These are phyloP conservation scores for Pistacia integerrima DNA, from an alignment of 345 rosid species.

Conservation along the genomic window DNA sequence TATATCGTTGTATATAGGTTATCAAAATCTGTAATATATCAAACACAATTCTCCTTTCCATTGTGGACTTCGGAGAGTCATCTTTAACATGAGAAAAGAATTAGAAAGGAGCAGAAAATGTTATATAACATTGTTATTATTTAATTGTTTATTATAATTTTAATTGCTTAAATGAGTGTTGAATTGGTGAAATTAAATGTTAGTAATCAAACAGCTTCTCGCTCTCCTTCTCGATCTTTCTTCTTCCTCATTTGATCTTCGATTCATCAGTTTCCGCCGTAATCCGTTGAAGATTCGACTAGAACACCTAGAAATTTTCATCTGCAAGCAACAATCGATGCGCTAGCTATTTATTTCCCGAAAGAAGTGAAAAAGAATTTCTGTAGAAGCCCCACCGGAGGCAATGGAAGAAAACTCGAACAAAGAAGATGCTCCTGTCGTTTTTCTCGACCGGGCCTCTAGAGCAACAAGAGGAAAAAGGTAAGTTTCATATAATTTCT, in stretches of 20 bases:
- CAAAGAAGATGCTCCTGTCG: constrained; percentile 42
- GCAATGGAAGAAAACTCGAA: constrained; percentile 38
- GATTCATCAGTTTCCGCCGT: background rate
- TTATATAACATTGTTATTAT: too few relatives aligned
- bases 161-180: too few relatives aligned
- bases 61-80: too few relatives aligned
- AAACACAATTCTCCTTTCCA: too few relatives aligned
- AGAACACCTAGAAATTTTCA: background rate
- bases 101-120: too few relatives aligned
- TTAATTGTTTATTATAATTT: too few relatives aligned
- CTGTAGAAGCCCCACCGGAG: background rate
- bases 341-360: background rate
- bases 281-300: too few relatives aligned
- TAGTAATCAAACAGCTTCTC: background rate
- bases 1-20: too few relatives aligned
- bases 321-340: background rate
- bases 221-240: too few relatives aligned
- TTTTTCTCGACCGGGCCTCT: constrained; percentile 67
- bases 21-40: too few relatives aligned
- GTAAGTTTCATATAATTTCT: constrained; percentile 27
- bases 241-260: background rate
- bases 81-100: too few relatives aligned
- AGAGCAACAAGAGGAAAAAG: constrained; percentile 83
- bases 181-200: too few relatives aligned
- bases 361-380: background rate